These are phyloP conservation scores for Diaporthe aspalathi DNA, from an alignment of 2,329 filamentous ascomycete genomes.

Conservation along the genomic window DNA sequence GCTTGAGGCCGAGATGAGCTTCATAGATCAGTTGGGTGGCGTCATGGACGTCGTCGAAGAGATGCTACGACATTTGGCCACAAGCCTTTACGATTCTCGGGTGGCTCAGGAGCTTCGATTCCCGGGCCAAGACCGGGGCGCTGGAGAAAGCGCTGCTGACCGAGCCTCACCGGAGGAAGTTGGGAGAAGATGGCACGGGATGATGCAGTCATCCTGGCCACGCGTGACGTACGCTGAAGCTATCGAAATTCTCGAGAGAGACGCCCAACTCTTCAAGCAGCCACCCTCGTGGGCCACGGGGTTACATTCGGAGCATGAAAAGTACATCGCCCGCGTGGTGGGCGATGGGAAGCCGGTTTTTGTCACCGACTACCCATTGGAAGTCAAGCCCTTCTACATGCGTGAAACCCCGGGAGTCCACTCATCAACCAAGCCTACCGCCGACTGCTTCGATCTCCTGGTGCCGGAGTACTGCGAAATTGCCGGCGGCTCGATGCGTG, in stretches of 20 bases:
- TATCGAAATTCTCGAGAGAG: constrained; percentile 73
- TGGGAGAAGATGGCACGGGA: constrained; percentile 76
- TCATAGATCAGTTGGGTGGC: constrained; percentile 74
- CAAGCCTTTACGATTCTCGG: constrained; percentile 53
- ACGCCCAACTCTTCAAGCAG: constrained; percentile 73
- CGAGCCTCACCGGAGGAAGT: constrained; percentile 64
- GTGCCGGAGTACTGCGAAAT: constrained; percentile 89
- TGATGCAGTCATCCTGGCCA: constrained; percentile 74
- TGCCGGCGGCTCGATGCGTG: constrained; percentile 88
- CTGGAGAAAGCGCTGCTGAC: constrained; percentile 46
- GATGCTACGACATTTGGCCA: constrained; percentile 71
- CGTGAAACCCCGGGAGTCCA: constrained; percentile 43
- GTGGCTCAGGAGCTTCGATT: constrained; percentile 58
- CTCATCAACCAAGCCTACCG: constrained; percentile 59
- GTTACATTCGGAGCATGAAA: constrained; percentile 93
- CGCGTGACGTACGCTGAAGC: constrained; percentile 86
- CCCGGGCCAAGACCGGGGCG: constrained; percentile 38
- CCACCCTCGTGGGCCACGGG: constrained; percentile 77
- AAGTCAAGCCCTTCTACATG: constrained; percentile 86
- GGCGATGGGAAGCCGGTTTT: constrained; percentile 77
- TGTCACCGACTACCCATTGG: constrained; percentile 90
- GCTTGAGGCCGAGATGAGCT: constrained; percentile 92
- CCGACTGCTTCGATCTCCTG: constrained; percentile 90
- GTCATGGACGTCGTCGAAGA: constrained; percentile 86
- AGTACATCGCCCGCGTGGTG: constrained; percentile 77